A percentile compares a stretch with the other conserved stretches of the same genome.
Conservation (phyloP, 495 filamentous ascomycete species). For the Penicillium subrubescens region DNA sequence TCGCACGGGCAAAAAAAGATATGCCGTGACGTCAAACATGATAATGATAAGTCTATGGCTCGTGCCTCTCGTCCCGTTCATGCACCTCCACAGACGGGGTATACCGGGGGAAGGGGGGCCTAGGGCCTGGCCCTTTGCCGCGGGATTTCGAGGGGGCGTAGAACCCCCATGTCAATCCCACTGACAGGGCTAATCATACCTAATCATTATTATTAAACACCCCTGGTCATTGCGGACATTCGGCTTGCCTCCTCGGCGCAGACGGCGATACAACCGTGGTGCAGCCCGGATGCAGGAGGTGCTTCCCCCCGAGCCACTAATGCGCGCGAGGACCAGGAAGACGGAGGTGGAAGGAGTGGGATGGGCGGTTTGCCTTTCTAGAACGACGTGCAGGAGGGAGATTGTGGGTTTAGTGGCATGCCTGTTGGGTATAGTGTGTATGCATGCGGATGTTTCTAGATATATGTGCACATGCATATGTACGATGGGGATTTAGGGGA, state of each 20-base stretch:
- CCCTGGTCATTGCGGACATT: conserved; percentile 5
- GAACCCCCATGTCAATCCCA: background rate
- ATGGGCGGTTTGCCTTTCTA: conserved; percentile 28
- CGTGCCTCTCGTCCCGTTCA: background rate
- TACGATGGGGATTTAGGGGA: conserved; percentile 2
- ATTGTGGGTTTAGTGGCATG: background rate
- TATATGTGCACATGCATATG: background rate
- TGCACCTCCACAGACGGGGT: background rate
- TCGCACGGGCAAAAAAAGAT: background rate
- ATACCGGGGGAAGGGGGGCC: background rate
- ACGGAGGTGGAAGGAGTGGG: conserved; percentile 18
- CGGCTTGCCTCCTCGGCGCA: background rate
- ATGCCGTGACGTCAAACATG: background rate
- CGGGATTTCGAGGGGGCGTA: background rate
- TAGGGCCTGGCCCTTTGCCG: background rate
- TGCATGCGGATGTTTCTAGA: conserved; percentile 1
- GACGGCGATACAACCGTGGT: conserved; percentile 17
- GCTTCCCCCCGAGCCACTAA: conserved; percentile 44
- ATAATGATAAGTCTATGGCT: background rate
- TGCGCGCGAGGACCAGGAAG: conserved; percentile 30
- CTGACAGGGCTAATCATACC: background rate
- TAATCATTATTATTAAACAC: background rate
- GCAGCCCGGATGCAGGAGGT: conserved; percentile 29
- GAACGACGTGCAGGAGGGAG: conserved; percentile 17
- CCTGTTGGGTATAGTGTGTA: background rate